Percentiles rank a stretch among this genome's conserved stretches.
phyloP scores from a whole-genome alignment of 2,329 filamentous ascomycete species.

The Talaromyces sp. region DNA sequence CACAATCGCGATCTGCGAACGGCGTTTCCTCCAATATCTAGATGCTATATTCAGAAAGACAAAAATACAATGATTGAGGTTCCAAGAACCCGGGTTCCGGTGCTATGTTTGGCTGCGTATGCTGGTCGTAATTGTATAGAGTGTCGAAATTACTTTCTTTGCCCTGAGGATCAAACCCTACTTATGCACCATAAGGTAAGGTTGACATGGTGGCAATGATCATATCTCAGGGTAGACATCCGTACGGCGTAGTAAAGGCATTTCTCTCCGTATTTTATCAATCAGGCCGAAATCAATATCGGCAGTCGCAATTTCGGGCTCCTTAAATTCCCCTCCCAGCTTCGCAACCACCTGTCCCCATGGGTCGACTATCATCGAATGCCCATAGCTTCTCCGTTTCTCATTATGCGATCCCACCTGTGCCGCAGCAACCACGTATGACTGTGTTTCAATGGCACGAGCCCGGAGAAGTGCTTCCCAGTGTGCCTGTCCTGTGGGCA shows the following conservation, averaged over 20 bases:
- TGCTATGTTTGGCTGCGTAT: no score
- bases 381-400: constrained; percentile 75
- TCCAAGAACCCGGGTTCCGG: not conserved
- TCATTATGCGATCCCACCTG: constrained; percentile 72
- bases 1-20: no score
- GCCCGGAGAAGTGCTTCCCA: constrained; percentile 77
- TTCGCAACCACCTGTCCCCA: constrained; percentile 73
- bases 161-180: no score
- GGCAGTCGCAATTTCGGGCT: constrained; percentile 46
- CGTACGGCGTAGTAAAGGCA: constrained; percentile 54
- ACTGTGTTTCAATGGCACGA: constrained; percentile 82
- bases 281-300: constrained; percentile 52
- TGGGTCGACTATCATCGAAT: constrained; percentile 77
- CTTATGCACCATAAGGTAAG: not conserved
- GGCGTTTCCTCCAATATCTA: no score
- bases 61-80: not conserved
- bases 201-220: not conserved
- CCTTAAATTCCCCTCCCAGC: constrained; percentile 46
- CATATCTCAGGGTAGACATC: constrained; percentile 46
- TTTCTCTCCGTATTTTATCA: constrained; percentile 50
- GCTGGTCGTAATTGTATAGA: no score
- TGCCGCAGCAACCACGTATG: constrained; percentile 80
- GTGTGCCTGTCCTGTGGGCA: constrained; percentile 77
- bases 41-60: not conserved
- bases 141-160: no score